phyloP scores from a whole-genome alignment of 331 rosid genomes.

The Erythrophleum ivorense region DNA sequence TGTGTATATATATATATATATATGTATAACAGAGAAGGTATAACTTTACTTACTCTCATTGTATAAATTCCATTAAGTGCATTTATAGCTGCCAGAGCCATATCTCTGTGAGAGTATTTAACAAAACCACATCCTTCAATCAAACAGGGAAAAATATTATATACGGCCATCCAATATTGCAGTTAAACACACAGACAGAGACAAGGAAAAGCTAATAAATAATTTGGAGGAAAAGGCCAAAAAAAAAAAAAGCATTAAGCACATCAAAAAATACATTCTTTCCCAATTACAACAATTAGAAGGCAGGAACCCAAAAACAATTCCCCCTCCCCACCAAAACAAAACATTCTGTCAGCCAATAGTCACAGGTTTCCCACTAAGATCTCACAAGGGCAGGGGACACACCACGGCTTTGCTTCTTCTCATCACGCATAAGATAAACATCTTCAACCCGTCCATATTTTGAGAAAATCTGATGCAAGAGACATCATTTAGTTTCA shows the following conservation, averaged over 20 bases:
- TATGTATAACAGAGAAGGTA: background rate
- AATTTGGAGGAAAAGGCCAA: conserved; percentile 12
- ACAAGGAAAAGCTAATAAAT: conserved; percentile 10
- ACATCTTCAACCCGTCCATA: conserved; percentile 97
- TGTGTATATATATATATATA: background rate
- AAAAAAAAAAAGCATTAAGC: background rate
- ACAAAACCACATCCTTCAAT: conserved; percentile 95
- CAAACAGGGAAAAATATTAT: conserved; percentile 45
- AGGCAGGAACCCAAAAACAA: background rate
- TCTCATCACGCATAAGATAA: conserved; percentile 97
- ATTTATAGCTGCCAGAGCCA: conserved; percentile 90
- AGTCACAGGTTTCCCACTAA: conserved; percentile 17
- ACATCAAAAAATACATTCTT: conserved; percentile 32
- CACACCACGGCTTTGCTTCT: conserved; percentile 96
- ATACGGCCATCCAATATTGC: conserved; percentile 29
- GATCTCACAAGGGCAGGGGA: conserved; percentile 35
- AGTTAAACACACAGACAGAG: conserved; percentile 6
- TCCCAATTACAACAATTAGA: conserved; percentile 1
- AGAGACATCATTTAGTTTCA: conserved; percentile 45
- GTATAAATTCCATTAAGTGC: conserved; percentile 81
- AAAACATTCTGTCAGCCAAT: conserved; percentile 54
- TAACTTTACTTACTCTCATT: conserved; percentile 70
- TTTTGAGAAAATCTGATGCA: conserved; percentile 76
- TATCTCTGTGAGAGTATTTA: conserved; percentile 80
- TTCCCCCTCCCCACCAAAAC: background rate